phyloP scores from a whole-genome alignment of 2,329 filamentous ascomycete genomes.

The Venturia effusa region DNA sequence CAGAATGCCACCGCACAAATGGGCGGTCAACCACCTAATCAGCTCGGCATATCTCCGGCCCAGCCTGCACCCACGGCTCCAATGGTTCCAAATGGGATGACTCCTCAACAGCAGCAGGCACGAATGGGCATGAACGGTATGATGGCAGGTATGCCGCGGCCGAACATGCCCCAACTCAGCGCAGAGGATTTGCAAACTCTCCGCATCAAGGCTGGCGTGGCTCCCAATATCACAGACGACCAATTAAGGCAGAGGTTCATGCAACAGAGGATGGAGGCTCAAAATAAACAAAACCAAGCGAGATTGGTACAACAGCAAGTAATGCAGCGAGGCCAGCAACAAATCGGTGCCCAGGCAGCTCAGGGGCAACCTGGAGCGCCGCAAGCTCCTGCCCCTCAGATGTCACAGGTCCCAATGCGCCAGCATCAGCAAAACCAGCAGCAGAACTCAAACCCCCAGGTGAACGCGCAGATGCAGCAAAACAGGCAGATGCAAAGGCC shows the following conservation, averaged over 20 bases:
- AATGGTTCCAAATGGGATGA: constrained; percentile 3
- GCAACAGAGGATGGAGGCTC: not conserved
- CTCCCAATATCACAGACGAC: not conserved
- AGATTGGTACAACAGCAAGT: not conserved
- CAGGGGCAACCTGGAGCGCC: not conserved
- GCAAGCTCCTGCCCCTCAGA: not conserved
- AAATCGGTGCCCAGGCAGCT: not conserved
- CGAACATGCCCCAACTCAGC: not conserved
- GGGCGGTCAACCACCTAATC: not conserved
- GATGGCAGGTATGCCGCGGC: not conserved
- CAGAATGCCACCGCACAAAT: not conserved
- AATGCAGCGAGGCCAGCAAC: constrained; percentile 1
- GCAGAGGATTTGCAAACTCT: not conserved
- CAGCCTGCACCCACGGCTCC: constrained; percentile 2
- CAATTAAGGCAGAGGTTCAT: not conserved
- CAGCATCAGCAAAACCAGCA: constrained; percentile 3
- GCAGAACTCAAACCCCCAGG: not conserved
- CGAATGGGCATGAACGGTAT: constrained; percentile 3
- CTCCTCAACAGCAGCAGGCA: constrained; percentile 3
- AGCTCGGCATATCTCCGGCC: not conserved
- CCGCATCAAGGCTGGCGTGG: not conserved
- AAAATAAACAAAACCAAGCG: not conserved
- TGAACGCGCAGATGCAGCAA: not conserved
- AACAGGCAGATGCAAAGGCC: constrained; percentile 3
- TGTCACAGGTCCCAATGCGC: not conserved